A percentile compares a stretch with the other conserved stretches of the same genome.
Evolutionary conservation across 2,329 filamentous ascomycete genomes (phyloP).

Genomic region (Bimuria novae-zelandiae): DNA sequence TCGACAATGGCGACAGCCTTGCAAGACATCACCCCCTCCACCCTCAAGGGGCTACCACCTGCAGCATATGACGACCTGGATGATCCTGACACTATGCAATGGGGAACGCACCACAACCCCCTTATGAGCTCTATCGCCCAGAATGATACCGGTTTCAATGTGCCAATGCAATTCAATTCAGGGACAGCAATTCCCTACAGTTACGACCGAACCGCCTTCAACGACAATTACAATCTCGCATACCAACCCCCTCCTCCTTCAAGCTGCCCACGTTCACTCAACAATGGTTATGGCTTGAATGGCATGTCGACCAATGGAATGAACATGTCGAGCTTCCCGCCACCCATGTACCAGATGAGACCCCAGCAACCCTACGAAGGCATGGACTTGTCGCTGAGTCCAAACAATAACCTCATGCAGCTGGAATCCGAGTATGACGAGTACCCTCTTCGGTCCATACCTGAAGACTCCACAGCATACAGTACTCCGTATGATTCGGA

Average conservation of each 20-base stretch:
- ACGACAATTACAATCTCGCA: conserved; percentile 26
- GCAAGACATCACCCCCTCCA: conserved; percentile 15
- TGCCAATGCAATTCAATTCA: conserved; percentile 15
- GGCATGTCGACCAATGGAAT: conserved; percentile 18
- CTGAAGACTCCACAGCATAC: conserved; percentile 24
- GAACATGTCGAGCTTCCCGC: conserved; percentile 33
- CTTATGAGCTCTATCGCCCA: conserved; percentile 16
- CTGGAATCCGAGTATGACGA: conserved; percentile 31
- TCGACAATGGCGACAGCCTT: conserved; percentile 21
- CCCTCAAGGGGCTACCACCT: neutral
- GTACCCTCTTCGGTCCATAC: conserved; percentile 20
- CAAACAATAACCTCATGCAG: conserved; percentile 22
- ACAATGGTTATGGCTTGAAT: conserved; percentile 16
- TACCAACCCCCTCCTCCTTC: conserved; percentile 22
- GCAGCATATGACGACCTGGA: conserved; percentile 19
- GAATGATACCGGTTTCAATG: conserved; percentile 17
- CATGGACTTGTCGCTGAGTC: conserved; percentile 22
- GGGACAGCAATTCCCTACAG: conserved; percentile 17
- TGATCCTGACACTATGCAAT: conserved; percentile 24
- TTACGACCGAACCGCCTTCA: conserved; percentile 26
- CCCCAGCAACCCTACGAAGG: conserved; percentile 29
- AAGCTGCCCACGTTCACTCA: conserved; percentile 30
- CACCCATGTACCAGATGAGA: conserved; percentile 37
- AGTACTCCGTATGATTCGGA: conserved; percentile 27
- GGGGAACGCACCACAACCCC: conserved; percentile 23